phyloP scores from a whole-genome alignment of 345 rosid genomes.

The Carallia brachiata region DNA sequence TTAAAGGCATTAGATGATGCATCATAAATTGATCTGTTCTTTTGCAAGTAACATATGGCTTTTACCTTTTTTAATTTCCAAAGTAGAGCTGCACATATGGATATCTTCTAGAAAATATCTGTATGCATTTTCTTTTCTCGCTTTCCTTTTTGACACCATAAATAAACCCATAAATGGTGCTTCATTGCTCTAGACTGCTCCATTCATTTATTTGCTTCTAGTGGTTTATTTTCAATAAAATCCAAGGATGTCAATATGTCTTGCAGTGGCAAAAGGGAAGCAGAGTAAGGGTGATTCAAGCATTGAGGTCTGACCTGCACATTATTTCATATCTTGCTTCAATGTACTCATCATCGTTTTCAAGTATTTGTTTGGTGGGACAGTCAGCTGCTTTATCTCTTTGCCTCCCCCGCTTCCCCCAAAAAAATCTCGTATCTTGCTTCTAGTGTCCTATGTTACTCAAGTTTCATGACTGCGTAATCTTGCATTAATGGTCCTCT shows the following conservation, averaged over 20 bases:
- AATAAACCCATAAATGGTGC: neutral
- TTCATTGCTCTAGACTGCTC: neutral
- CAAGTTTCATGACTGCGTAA: neutral
- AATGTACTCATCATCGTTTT: neutral
- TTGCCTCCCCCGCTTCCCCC: too few relatives aligned
- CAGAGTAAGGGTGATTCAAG: constrained; percentile 78
- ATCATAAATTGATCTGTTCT: neutral
- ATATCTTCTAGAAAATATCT: neutral
- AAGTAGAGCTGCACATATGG: neutral
- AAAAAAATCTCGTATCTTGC: too few relatives aligned
- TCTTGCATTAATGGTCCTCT: neutral
- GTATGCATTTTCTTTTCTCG: neutral
- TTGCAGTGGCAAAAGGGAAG: constrained; percentile 75
- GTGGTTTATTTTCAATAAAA: neutral
- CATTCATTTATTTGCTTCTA: too few relatives aligned
- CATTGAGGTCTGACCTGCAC: constrained; percentile 59
- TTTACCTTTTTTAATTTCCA: neutral
- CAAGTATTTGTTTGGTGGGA: neutral
- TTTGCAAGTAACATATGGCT: neutral
- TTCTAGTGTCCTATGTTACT: too few relatives aligned
- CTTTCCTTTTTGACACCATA: neutral
- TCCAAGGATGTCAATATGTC: constrained; percentile 11
- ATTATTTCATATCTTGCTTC: constrained; percentile 8
- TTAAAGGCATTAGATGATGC: neutral
- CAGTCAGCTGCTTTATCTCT: neutral